These are phyloP conservation scores for Cutaneotrichosporon cyanovorans DNA, from an alignment of 1,284 basidiomycete genomes.

Conservation along the genomic window DNA sequence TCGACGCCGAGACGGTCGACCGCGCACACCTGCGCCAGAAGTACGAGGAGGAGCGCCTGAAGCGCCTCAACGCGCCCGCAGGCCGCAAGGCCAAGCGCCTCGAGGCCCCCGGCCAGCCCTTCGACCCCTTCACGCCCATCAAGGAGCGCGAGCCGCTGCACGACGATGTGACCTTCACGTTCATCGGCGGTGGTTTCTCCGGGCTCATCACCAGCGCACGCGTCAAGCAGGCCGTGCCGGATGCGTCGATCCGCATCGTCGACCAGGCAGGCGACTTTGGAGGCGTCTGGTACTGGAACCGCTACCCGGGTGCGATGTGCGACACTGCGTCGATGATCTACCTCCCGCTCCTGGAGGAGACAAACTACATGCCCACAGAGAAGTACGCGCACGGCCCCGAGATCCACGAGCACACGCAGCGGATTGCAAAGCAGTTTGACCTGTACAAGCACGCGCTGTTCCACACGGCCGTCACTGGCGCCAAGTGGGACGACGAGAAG, in stretches of 20 bases:
- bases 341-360: constrained; percentile 13
- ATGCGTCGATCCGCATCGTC: constrained; percentile 8
- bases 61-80: constrained; percentile 3
- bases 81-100: constrained; percentile 6
- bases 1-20: constrained; percentile 1
- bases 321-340: constrained; percentile 18
- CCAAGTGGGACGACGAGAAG: constrained; percentile 11
- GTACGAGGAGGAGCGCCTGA: constrained; percentile 7
- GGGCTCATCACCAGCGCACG: constrained; percentile 9
- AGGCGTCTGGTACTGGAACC: constrained; percentile 20
- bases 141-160: constrained; percentile 10
- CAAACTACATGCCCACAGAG: constrained; percentile 2
- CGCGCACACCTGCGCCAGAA: neutral
- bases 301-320: constrained; percentile 17
- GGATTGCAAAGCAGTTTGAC: constrained; percentile 7
- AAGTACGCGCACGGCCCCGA: constrained; percentile 14
- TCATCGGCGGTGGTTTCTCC: constrained; percentile 14
- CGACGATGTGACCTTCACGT: constrained; percentile 12
- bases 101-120: constrained; percentile 11
- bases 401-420: constrained; percentile 13
- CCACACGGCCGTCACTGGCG: constrained; percentile 8
- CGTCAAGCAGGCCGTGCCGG: constrained; percentile 9
- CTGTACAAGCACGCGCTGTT: constrained; percentile 14
- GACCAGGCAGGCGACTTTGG: constrained; percentile 15
- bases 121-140: constrained; percentile 11